These are phyloP conservation scores for Leishmania martiniquensis DNA, from an alignment of 208 protist species.

Conservation along the genomic window DNA sequence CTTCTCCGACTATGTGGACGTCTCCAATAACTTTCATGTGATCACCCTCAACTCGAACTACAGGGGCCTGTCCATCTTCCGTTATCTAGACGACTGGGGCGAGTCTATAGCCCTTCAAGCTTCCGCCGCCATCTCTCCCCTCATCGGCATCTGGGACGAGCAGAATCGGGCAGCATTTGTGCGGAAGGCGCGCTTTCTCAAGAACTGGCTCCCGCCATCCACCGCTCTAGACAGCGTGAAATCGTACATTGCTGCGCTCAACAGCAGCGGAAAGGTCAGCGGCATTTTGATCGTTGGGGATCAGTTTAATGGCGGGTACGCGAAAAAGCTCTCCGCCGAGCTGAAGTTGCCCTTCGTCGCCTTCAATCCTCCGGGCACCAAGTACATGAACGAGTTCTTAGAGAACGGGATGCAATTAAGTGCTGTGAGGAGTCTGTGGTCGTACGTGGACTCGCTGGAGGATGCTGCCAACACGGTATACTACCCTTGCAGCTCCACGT, in stretches of 20 bases:
- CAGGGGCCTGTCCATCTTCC: constrained; percentile 74
- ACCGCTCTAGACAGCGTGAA: constrained; percentile 56
- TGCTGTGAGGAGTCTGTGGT: constrained; percentile 60
- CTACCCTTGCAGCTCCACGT: constrained; percentile 49
- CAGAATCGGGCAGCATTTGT: constrained; percentile 59
- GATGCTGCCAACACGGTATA: constrained; percentile 61
- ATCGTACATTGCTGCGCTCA: constrained; percentile 51
- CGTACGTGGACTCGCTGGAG: constrained; percentile 83
- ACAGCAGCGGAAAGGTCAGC: constrained; percentile 9
- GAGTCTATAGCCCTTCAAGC: constrained; percentile 75
- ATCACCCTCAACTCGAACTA: constrained; percentile 87
- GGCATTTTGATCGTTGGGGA: constrained; percentile 81
- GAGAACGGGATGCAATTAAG: constrained; percentile 61
- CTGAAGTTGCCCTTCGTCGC: constrained; percentile 66
- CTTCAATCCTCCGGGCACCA: constrained; percentile 83
- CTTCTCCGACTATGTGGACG: constrained; percentile 84
- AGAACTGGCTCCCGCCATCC: constrained; percentile 66
- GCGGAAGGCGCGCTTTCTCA: constrained; percentile 56
- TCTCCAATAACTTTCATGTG: constrained; percentile 73
- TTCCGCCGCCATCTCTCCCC: constrained; percentile 63
- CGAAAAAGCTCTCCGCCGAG: constrained; percentile 61
- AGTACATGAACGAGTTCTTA: constrained; percentile 41
- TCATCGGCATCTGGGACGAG: constrained; percentile 79
- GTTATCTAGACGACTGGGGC: constrained; percentile 82
- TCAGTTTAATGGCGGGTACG: constrained; percentile 92